phyloP scores from a whole-genome alignment of 2,329 filamentous ascomycete species.

The Fonsecaea pugnacius region DNA sequence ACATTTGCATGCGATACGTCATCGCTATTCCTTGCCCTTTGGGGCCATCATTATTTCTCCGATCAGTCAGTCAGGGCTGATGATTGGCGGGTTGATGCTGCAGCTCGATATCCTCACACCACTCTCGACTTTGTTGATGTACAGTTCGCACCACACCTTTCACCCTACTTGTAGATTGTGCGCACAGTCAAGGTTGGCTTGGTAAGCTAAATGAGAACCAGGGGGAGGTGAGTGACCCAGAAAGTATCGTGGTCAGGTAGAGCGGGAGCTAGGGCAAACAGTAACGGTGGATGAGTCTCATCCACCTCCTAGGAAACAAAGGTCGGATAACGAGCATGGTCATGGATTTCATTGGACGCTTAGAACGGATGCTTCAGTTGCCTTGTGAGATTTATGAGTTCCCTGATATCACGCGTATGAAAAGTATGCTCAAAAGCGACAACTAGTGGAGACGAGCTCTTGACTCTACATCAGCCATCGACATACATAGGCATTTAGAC shows the following conservation, averaged over 20 bases:
- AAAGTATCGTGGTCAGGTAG: background rate
- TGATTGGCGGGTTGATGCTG: background rate
- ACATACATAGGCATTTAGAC: background rate
- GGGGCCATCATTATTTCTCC: background rate
- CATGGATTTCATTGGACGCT: background rate
- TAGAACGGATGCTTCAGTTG: background rate
- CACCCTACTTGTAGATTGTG: background rate
- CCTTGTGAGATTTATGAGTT: background rate
- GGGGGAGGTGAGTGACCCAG: background rate
- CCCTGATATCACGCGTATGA: too few species aligned
- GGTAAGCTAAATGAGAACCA: background rate
- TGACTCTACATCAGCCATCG: background rate
- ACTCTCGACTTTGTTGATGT: conserved; percentile 2
- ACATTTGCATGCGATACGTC: conserved; percentile 6
- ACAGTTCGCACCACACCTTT: background rate
- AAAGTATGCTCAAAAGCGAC: background rate
- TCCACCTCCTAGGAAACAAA: background rate
- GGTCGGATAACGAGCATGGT: background rate
- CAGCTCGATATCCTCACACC: conserved; percentile 12
- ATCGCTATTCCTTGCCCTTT: background rate
- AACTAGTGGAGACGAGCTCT: background rate
- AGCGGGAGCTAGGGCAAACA: background rate
- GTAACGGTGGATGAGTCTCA: background rate
- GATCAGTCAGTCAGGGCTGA: background rate
- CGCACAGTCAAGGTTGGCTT: conserved; percentile 4